These are phyloP conservation scores for Chlorella sp. DNA, from an alignment of 139 green algal species.

Conservation along the genomic window DNA sequence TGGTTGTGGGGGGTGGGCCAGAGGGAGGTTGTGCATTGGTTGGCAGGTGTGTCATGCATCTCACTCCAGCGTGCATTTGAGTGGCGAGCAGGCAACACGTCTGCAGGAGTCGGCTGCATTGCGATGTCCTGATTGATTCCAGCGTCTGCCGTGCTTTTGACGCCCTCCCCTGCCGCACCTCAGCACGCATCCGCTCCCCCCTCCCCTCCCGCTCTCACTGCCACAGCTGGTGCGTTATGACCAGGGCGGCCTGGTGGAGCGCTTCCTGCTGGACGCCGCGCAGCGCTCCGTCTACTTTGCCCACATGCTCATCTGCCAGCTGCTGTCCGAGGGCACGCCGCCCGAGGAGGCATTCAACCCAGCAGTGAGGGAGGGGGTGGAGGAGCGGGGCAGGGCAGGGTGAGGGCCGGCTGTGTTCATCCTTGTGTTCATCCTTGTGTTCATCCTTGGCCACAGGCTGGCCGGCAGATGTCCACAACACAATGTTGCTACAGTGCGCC, in stretches of 20 bases:
- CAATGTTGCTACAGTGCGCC: not conserved
- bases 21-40: no score
- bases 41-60: no score
- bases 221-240: constrained; percentile 63
- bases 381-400: not conserved
- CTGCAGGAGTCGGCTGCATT: not conserved
- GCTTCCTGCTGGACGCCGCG: constrained; percentile 76
- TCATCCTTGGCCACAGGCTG: not conserved
- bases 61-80: no score
- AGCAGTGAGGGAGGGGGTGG: constrained; percentile 40
- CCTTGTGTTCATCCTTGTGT: not conserved
- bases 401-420: not conserved
- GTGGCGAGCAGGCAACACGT: no score
- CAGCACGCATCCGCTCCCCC: not conserved
- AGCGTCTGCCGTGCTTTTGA: not conserved
- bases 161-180: no score
- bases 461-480: not conserved
- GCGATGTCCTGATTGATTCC: not conserved
- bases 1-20: not conserved
- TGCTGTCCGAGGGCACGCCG: constrained; percentile 81
- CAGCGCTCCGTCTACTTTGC: constrained; percentile 76
- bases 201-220: not conserved
- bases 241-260: constrained; percentile 58
- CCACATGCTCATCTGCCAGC: constrained; percentile 89
- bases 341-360: constrained; percentile 80